These are phyloP conservation scores for Sclerotinia nivalis DNA, from an alignment of 2,329 filamentous ascomycete species.

Conservation along the genomic window DNA sequence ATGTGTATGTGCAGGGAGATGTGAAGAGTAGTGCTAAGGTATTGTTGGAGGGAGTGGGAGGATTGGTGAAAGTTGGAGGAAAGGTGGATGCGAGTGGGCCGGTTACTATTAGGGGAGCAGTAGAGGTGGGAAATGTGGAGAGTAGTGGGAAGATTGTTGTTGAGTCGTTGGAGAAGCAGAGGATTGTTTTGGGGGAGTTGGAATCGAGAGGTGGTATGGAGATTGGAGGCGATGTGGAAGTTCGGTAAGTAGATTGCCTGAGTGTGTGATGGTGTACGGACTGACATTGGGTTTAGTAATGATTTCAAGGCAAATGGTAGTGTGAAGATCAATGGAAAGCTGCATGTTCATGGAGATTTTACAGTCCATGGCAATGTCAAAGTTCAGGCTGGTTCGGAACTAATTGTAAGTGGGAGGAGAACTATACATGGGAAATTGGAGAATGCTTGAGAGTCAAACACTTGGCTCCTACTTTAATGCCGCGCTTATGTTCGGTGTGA, in stretches of 20 bases:
- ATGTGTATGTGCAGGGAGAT: conserved; percentile 26
- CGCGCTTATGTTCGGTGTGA: neutral
- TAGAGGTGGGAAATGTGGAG: conserved; percentile 26
- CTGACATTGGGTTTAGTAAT: conserved; percentile 22
- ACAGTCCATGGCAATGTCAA: conserved; percentile 30
- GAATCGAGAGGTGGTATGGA: conserved; percentile 5
- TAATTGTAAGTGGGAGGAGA: conserved; percentile 34
- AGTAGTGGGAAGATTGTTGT: conserved; percentile 28
- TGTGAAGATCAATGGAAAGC: conserved; percentile 29
- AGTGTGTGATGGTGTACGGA: neutral
- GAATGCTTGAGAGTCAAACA: neutral
- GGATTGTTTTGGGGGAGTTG: conserved; percentile 28
- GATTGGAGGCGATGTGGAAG: conserved; percentile 22
- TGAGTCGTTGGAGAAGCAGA: conserved; percentile 8
- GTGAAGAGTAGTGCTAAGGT: conserved; percentile 29
- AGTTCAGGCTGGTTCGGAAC: conserved; percentile 27
- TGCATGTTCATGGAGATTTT: conserved; percentile 33
- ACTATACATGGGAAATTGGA: conserved; percentile 34
- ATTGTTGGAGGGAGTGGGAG: conserved; percentile 14
- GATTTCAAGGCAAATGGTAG: conserved; percentile 24
- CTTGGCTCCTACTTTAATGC: neutral
- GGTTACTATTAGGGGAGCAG: conserved; percentile 6
- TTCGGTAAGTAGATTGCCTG: conserved; percentile 25
- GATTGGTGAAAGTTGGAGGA: conserved; percentile 27
- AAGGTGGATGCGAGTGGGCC: conserved; percentile 22